Evolutionary conservation across 768 basidiomycete genomes (phyloP), one percentile per base, ranked within the genome.

Genomic region (Basidioascus undulatus): DNA sequence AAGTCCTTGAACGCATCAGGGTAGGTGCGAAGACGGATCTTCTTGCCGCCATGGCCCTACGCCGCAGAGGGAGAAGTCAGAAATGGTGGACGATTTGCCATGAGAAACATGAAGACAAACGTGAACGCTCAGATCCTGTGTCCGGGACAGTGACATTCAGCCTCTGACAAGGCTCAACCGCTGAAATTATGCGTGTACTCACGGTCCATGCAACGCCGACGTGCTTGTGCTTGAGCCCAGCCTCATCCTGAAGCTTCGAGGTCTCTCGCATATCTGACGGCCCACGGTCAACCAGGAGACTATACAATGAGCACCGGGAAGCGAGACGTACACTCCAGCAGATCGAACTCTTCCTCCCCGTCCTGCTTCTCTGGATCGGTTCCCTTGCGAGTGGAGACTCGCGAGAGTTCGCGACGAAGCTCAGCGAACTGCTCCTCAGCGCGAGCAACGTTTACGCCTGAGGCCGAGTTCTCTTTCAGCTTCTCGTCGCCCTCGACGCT

Each of bases 1-100:
- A 62, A 55, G 47, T 63, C 61, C 45, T 61, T 59, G 51, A 63
- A 44, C 28, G 60, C 62, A 33, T 56, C 54, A n/a, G n/a, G n/a
- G n/a, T n/a, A n/a, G n/a, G n/a, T n/a, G n/a, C n/a, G n/a, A n/a
- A n/a, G n/a, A n/a, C n/a, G n/a, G n/a, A n/a, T n/a, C n/a, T n/a
- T n/a, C n/a, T n/a, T n/a, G n/a, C 3, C 12, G 2, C 9, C 4
- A 21, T 4, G 3, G 5, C 13, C 10, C 13, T 13, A 6, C 31
- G 20, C 1, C 12, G 16, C 0, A 5, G 0, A n/a, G 38, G 19
- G 13, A 10, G 3, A 28, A 21, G 6, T 3, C n/a, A 28, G 35
- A 4, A 26, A 32, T n/a, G n/a, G n/a, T n/a, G n/a, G n/a, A n/a
- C n/a, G n/a, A n/a, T n/a, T n/a, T n/a, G n/a, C n/a, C n/a, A n/a